Conservation (phyloP, 768 basidiomycete genomes). For the Tephrocybe rancida region DNA sequence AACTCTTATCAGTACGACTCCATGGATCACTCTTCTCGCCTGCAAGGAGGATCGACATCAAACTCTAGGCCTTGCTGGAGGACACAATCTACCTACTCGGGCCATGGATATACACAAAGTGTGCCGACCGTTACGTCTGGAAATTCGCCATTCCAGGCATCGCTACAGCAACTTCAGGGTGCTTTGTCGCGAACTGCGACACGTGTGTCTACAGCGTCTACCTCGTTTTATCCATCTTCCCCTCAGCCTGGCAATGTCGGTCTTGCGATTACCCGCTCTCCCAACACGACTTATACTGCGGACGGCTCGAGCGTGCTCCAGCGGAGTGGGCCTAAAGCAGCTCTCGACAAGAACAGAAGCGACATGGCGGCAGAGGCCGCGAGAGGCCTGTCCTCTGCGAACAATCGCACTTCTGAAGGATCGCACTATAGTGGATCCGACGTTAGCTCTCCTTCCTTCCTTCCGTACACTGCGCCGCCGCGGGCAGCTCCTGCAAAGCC, state of each 20-base stretch:
- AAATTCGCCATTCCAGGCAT: conserved; percentile 26
- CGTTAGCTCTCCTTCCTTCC: conserved; percentile 44
- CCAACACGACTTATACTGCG: conserved; percentile 36
- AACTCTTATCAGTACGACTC: conserved; percentile 10
- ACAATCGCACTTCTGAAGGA: conserved; percentile 33
- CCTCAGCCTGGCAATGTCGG: conserved; percentile 36
- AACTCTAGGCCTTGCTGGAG: conserved; percentile 16
- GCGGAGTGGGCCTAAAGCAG: conserved; percentile 37
- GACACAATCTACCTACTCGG: conserved; percentile 24
- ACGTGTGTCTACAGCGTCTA: conserved; percentile 44
- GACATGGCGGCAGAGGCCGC: conserved; percentile 18
- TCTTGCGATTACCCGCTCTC: conserved; percentile 32
- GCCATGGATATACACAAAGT: conserved; percentile 22
- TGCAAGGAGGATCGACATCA: conserved; percentile 11
- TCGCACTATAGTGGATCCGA: conserved; percentile 61
- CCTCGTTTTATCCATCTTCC: conserved; percentile 50
- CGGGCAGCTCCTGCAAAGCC: conserved; percentile 23
- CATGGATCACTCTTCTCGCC: conserved; percentile 13
- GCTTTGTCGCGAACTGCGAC: conserved; percentile 37
- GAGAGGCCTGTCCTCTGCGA: conserved; percentile 19
- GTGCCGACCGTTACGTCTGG: conserved; percentile 16
- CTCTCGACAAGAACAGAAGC: conserved; percentile 21
- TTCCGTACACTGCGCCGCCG: conserved; percentile 23
- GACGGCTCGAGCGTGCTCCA: conserved; percentile 42
- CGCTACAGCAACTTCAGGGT: conserved; percentile 43